These are phyloP conservation scores for Citeromyces siamensis DNA, from an alignment of 1,139 yeast genomes.

Conservation along the genomic window DNA sequence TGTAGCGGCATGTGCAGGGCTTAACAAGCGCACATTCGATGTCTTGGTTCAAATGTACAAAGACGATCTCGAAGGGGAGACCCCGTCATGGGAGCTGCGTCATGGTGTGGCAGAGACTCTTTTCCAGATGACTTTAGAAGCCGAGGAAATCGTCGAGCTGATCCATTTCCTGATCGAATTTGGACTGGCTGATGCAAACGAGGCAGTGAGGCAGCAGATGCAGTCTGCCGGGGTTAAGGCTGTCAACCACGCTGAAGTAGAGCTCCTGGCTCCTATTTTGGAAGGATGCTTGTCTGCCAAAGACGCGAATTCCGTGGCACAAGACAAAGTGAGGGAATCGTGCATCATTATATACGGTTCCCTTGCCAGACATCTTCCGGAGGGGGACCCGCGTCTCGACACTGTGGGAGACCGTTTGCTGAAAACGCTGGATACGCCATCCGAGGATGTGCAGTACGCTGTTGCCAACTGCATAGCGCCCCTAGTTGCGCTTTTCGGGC, in stretches of 20 bases:
- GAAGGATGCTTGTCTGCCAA: constrained; percentile 43
- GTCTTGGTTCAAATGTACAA: constrained; percentile 38
- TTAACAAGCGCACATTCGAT: not conserved
- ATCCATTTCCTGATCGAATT: constrained; percentile 50
- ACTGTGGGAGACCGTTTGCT: constrained; percentile 59
- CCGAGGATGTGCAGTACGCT: constrained; percentile 82
- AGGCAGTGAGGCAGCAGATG: constrained; percentile 66
- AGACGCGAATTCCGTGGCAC: constrained; percentile 32
- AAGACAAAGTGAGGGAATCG: constrained; percentile 63
- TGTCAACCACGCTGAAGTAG: constrained; percentile 38
- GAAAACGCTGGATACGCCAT: constrained; percentile 72
- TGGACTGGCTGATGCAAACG: constrained; percentile 65
- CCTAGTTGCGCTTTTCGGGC: constrained; percentile 44
- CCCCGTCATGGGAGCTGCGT: constrained; percentile 55
- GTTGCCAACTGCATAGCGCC: constrained; percentile 81
- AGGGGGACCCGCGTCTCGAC: constrained; percentile 50
- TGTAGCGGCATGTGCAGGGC: constrained; percentile 26
- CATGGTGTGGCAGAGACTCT: constrained; percentile 69
- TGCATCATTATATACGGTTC: constrained; percentile 83
- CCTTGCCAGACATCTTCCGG: constrained; percentile 66
- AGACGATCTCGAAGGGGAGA: constrained; percentile 9
- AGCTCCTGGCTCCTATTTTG: constrained; percentile 63
- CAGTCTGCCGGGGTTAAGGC: constrained; percentile 82
- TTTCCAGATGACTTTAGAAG: constrained; percentile 33
- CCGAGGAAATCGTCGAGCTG: constrained; percentile 26